Percentiles rank a stretch among this genome's conserved stretches.
These are phyloP conservation scores for Effrenium voratum DNA, from an alignment of 73 alveolate species.

Conservation along the genomic window DNA sequence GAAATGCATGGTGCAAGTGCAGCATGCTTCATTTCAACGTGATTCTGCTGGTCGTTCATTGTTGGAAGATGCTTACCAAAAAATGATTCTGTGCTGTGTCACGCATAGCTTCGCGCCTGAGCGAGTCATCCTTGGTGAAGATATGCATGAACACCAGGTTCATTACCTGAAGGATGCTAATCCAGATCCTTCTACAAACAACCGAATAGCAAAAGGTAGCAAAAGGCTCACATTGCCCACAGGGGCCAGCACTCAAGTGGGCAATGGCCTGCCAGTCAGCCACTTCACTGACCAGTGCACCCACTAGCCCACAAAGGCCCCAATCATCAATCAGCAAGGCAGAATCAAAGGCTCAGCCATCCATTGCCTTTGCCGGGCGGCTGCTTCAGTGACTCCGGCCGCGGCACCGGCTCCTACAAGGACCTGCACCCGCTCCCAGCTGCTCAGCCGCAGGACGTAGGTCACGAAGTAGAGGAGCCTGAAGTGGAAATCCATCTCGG, in stretches of 20 bases:
- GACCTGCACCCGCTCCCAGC: slow-evolving; percentile 62
- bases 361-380: not conserved
- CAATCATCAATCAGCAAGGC: not conserved
- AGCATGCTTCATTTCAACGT: not conserved
- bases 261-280: not conserved
- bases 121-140: slow-evolving; percentile 51
- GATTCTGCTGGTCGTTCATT: not conserved
- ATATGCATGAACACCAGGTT: slow-evolving; percentile 45
- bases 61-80: not conserved
- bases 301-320: not conserved
- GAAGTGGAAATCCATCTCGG: not conserved
- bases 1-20: not conserved
- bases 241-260: not conserved
- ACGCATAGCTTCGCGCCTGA: slow-evolving; percentile 10
- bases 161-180: not conserved
- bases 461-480: slow-evolving; percentile 67
- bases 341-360: not conserved
- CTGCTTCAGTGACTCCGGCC: slow-evolving; percentile 59
- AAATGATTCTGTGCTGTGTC: too few relatives aligned
- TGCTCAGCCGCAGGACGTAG: slow-evolving; percentile 45
- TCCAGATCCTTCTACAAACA: not conserved
- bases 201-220: not conserved
- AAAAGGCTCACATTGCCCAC: not conserved
- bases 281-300: not conserved
- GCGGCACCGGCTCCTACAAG: slow-evolving; percentile 15